Percentiles rank a stretch among this genome's conserved stretches.
phyloP scores from a whole-genome alignment of 106 monocot genomes.

The Phalaenopsis equestris region DNA sequence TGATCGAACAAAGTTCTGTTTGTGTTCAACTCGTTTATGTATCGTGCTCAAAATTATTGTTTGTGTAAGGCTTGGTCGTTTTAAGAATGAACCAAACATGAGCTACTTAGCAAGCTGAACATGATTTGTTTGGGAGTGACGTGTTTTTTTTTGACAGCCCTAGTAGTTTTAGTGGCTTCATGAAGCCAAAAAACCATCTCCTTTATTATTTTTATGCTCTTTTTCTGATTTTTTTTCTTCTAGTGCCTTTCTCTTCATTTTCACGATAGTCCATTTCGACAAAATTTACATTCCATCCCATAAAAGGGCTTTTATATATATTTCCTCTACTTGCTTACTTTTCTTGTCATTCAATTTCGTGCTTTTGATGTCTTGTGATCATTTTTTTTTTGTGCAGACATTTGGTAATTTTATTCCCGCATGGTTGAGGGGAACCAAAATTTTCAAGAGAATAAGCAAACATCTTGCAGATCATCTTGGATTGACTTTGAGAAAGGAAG shows the following conservation, averaged over 20 bases:
- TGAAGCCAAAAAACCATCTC: neutral
- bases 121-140: too few species aligned
- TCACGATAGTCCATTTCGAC: neutral
- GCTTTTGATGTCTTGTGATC: neutral
- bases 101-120: too few species aligned
- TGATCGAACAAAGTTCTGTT: too few species aligned
- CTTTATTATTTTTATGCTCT: neutral
- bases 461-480: constrained; percentile 69
- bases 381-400: constrained; percentile 31
- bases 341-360: neutral
- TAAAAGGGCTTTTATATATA: neutral
- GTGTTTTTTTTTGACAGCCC: too few species aligned
- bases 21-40: too few species aligned
- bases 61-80: too few species aligned
- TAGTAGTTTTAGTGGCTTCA: neutral
- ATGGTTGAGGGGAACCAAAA: constrained; percentile 53
- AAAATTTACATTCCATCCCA: neutral
- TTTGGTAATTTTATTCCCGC: constrained; percentile 40
- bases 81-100: too few species aligned
- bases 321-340: neutral
- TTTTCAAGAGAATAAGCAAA: constrained; percentile 38
- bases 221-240: neutral
- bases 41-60: too few species aligned
- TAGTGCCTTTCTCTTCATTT: neutral
- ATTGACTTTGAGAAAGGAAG: constrained; percentile 56